phyloP scores from a whole-genome alignment of 768 basidiomycete species.

The Russula compacta region DNA sequence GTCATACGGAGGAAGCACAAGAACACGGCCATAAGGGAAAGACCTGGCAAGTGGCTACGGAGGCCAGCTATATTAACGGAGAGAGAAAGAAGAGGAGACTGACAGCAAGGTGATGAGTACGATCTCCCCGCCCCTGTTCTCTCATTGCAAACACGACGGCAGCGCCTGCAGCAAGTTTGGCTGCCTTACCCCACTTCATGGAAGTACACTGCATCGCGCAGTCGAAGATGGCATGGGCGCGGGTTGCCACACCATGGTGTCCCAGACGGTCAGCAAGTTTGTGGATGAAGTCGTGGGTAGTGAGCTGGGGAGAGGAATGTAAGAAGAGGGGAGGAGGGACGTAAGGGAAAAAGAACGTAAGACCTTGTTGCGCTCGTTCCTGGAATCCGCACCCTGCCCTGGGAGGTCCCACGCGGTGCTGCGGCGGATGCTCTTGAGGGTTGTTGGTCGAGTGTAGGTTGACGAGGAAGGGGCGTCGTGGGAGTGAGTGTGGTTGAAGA shows the following conservation, averaged over 20 bases:
- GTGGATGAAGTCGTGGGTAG: slow-evolving; percentile 55
- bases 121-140: slow-evolving; percentile 59
- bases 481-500: slow-evolving; percentile 27
- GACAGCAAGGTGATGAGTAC: slow-evolving; percentile 58
- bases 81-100: slow-evolving; percentile 4
- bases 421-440: slow-evolving; percentile 42
- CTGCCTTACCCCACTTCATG: slow-evolving; percentile 68
- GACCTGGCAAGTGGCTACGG: neutral
- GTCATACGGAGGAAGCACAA: neutral
- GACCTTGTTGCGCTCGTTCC: slow-evolving; percentile 57
- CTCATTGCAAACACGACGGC: slow-evolving; percentile 63
- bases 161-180: slow-evolving; percentile 60
- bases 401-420: slow-evolving; percentile 51
- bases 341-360: slow-evolving; percentile 21
- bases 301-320: slow-evolving; percentile 33
- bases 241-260: slow-evolving; percentile 50
- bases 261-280: slow-evolving; percentile 51
- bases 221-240: slow-evolving; percentile 60
- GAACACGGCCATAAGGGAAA: neutral
- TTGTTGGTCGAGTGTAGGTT: slow-evolving; percentile 20
- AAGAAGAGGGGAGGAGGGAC: slow-evolving; percentile 16
- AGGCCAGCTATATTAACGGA: neutral
- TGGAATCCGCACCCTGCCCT: slow-evolving; percentile 56
- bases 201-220: slow-evolving; percentile 47
- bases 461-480: slow-evolving; percentile 23